Evolutionary conservation across 306 rosid species (phyloP).

Genomic region (Albizia julibrissin): DNA sequence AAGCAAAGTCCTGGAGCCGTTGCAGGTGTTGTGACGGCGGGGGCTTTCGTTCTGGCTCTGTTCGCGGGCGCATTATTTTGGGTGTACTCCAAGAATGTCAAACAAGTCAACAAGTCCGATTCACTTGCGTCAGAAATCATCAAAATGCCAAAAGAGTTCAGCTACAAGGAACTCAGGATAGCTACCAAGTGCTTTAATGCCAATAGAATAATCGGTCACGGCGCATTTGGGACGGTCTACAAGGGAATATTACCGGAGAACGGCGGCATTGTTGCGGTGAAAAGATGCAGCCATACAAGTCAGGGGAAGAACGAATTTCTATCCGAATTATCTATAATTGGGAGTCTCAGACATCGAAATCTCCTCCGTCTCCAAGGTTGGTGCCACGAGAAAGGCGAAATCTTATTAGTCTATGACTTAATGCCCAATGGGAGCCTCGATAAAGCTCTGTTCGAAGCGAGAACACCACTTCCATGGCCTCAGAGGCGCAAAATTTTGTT

Average conservation of each 20-base stretch:
- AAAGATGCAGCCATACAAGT: slow-evolving; percentile 79
- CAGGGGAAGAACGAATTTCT: slow-evolving; percentile 86
- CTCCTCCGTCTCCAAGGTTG: slow-evolving; percentile 91
- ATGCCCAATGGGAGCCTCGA: slow-evolving; percentile 98
- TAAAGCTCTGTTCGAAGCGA: slow-evolving; percentile 86
- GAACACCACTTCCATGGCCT: slow-evolving; percentile 74
- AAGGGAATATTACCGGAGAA: slow-evolving; percentile 79
- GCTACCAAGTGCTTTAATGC: slow-evolving; percentile 86
- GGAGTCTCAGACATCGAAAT: slow-evolving; percentile 88
- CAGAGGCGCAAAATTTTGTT: slow-evolving; percentile 71
- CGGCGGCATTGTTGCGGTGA: slow-evolving; percentile 90
- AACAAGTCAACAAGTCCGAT: slow-evolving; percentile 54
- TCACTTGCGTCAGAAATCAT: slow-evolving; percentile 71
- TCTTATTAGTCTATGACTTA: slow-evolving; percentile 84
- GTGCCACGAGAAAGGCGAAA: slow-evolving; percentile 97
- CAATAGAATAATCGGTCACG: slow-evolving; percentile 83
- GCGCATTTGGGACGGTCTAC: slow-evolving; percentile 93
- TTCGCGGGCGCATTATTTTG: slow-evolving; percentile 83
- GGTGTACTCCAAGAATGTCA: slow-evolving; percentile 80
- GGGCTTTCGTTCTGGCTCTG: slow-evolving; percentile 81
- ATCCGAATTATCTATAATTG: slow-evolving; percentile 89
- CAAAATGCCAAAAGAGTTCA: slow-evolving; percentile 87
- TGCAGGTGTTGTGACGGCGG: slow-evolving; percentile 91
- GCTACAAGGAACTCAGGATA: slow-evolving; percentile 68
- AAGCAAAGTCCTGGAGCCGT: slow-evolving; percentile 88